Evolutionary conservation across 2,329 filamentous ascomycete genomes (phyloP).

Genomic region (Sphaerulina vaccinii): DNA sequence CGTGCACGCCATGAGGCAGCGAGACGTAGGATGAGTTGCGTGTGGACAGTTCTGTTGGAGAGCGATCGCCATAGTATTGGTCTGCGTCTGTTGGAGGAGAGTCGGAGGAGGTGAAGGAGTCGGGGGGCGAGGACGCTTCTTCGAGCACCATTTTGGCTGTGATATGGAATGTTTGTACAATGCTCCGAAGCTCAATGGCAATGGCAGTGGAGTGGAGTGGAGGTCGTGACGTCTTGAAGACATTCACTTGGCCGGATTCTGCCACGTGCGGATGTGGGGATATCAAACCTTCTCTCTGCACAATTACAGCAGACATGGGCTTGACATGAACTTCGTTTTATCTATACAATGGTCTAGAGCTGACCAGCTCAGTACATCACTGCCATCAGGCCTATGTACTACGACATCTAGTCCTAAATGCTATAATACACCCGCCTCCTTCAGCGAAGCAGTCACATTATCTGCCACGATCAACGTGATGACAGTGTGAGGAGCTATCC

Average conservation of each 20-base stretch:
- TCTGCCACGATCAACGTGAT: constrained; percentile 27
- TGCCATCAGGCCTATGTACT: too few species aligned
- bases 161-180: not conserved
- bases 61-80: constrained; percentile 39
- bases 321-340: too few species aligned
- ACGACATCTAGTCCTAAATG: too few species aligned
- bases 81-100: constrained; percentile 40
- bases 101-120: constrained; percentile 33
- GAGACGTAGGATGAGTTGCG: constrained; percentile 29
- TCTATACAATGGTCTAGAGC: too few species aligned
- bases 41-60: constrained; percentile 39
- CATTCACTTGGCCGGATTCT: too few species aligned
- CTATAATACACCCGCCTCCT: constrained; percentile 3
- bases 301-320: too few species aligned
- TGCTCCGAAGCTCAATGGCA: too few species aligned
- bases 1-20: constrained; percentile 26
- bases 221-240: too few species aligned
- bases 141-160: constrained; percentile 17
- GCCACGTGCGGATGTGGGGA: too few species aligned
- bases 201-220: too few species aligned
- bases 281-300: too few species aligned
- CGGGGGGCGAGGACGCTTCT: constrained; percentile 34
- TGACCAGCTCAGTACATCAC: too few species aligned
- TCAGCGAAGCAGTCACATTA: constrained; percentile 18
- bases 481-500: constrained; percentile 24